Base-by-base conservation (phyloP, 345 rosid genomes). In the Luvunga scandens region DNA sequence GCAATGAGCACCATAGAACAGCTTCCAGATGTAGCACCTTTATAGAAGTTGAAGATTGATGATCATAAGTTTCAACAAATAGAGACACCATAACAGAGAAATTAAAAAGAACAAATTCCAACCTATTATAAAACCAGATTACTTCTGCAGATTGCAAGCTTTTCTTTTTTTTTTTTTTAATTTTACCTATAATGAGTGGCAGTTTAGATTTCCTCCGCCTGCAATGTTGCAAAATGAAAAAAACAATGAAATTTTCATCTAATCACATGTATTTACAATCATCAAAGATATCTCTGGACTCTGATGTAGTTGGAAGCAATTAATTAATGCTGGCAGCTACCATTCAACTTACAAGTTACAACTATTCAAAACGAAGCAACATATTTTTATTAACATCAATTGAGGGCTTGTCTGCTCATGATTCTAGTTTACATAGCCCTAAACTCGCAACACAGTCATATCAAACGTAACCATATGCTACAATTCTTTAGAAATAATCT, bases 21-120 rank as follows among this genome's bases (percentile, higher is more conserved):
- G 71, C 79, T 39, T 81, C 82, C 88, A 19, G 76, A 53, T 60
- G 87, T 80, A 66, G 75, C 61, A 71, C 86, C 88, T 85, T 69
- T 18, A 36, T 24, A 65, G 10, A 62, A 36, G 33, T 36, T 8
- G 63, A 19, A 59, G 2, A 55, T n/a, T 31, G 38, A 19, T 31
- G 24, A 66, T 33, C 25, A 19, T 24, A 65, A 31, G 16, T 65
- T 65, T 36, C 18, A 30, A 24, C 25, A 60, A n/a, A 10, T 61
- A 59, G n/a, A 9, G 56, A 61, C 18, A 61, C 18, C 66, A 62
- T 4, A 12, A 62, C 19, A 28, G 21, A 27, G 30, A 62, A 12
- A 4, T 62, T 45, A 13, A 25, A 12, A 62, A 10, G 16, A 31
- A 30, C n/a, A 16, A 61, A 24, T 18, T 28, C 24, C 50, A 45